These are phyloP conservation scores for Starmerella vaccinii DNA, from an alignment of 805 yeast species.

Conservation along the genomic window DNA sequence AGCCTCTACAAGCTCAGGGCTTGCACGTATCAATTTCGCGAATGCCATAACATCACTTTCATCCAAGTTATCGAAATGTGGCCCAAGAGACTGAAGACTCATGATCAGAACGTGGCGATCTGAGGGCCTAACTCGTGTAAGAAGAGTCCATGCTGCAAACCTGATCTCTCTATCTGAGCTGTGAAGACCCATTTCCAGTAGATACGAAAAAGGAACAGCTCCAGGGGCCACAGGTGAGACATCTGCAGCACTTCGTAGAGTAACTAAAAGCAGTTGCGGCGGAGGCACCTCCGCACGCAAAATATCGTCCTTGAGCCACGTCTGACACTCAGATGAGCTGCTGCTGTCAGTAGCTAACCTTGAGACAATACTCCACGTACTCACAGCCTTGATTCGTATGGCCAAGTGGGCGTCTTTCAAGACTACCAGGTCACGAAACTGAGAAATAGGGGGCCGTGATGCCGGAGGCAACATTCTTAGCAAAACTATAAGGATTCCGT, in stretches of 20 bases:
- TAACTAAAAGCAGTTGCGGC: constrained; percentile 6
- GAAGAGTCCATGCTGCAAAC: not conserved
- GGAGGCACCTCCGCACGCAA: constrained; percentile 1
- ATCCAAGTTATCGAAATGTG: not conserved
- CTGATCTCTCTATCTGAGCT: not conserved
- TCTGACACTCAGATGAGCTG: constrained; percentile 9
- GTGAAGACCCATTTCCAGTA: constrained; percentile 5
- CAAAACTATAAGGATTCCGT: constrained; percentile 22
- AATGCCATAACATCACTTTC: not conserved
- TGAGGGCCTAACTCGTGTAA: not conserved
- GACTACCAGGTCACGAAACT: constrained; percentile 21
- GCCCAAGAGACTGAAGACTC: not conserved
- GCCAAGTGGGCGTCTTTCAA: constrained; percentile 21
- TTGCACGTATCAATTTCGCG: not conserved
- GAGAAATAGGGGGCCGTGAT: constrained; percentile 19
- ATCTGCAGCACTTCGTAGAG: constrained; percentile 5
- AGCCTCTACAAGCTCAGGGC: not conserved
- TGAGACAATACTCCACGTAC: constrained; percentile 23
- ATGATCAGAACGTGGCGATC: not conserved
- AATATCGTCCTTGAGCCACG: constrained; percentile 20
- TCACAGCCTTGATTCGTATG: constrained; percentile 20
- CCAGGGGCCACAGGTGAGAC: not conserved
- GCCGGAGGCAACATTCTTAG: constrained; percentile 8
- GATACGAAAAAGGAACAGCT: constrained; percentile 7
- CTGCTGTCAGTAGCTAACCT: not conserved